Evolutionary conservation across 176 grass and related monocot species (phyloP).

Genomic region (Poa annua): DNA sequence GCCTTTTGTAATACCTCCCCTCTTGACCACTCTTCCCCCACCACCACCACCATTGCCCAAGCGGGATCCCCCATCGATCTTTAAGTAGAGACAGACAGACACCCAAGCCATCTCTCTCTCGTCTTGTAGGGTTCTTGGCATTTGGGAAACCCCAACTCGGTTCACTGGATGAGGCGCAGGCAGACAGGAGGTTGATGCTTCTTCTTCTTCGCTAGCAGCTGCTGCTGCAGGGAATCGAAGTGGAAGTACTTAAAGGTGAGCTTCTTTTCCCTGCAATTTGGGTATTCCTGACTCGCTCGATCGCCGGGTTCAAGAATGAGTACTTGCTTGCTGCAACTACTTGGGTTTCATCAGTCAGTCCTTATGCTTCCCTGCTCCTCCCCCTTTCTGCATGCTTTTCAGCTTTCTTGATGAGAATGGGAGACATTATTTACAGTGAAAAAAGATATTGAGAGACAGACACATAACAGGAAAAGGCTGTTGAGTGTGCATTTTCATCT

Average conservation of each 20-base stretch:
- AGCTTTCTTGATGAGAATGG: conserved; percentile 12
- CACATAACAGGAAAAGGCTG: background rate
- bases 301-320: conserved; percentile 35
- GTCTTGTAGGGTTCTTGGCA: conserved; percentile 30
- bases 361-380: conserved; percentile 20
- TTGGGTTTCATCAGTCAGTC: conserved; percentile 28
- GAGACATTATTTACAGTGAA: no score
- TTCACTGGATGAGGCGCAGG: background rate
- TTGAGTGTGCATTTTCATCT: background rate
- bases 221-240: conserved; percentile 24
- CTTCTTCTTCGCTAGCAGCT: background rate
- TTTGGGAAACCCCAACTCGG: background rate
- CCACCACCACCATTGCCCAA: conserved; percentile 35
- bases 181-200: background rate
- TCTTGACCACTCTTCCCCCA: conserved; percentile 47
- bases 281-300: conserved; percentile 2
- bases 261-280: conserved; percentile 35
- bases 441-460: background rate
- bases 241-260: conserved; percentile 43
- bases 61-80: conserved; percentile 28
- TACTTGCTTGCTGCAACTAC: conserved; percentile 6
- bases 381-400: conserved; percentile 38
- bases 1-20: conserved; percentile 48
- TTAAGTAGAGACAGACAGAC: conserved; percentile 43
- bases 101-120: background rate